Conservation (phyloP, 352 stramenopile species). For the Pythium grandisporangium region DNA sequence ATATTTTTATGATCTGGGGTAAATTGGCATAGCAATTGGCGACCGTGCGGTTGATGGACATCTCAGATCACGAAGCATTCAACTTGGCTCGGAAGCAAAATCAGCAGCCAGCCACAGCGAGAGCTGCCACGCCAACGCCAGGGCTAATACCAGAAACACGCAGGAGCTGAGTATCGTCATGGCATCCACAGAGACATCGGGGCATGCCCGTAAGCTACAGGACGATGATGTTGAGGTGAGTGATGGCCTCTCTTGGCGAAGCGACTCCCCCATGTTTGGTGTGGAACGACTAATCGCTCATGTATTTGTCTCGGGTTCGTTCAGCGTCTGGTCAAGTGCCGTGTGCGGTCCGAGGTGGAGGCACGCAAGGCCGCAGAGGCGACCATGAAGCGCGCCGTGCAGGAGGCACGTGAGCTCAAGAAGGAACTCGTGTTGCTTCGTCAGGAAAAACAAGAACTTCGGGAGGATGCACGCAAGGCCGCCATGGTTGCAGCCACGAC, state of each 20-base stretch:
- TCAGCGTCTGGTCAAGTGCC: conserved; percentile 70
- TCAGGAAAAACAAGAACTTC: conserved; percentile 61
- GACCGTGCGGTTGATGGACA: too few relatives aligned
- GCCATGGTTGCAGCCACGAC: conserved; percentile 9
- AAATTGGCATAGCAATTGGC: too few relatives aligned
- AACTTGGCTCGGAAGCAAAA: too few relatives aligned
- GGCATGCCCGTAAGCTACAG: conserved; percentile 42
- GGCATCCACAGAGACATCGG: too few relatives aligned
- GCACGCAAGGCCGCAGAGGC: conserved; percentile 57
- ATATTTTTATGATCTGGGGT: too few relatives aligned
- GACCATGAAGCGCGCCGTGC: conserved; percentile 67
- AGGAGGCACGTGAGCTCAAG: conserved; percentile 64
- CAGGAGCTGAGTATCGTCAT: too few relatives aligned
- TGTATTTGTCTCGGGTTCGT: not conserved
- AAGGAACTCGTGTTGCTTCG: conserved; percentile 67
- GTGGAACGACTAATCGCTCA: not conserved
- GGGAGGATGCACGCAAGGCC: conserved; percentile 9
- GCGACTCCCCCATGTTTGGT: not conserved
- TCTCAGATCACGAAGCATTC: too few relatives aligned
- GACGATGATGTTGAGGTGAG: conserved; percentile 51
- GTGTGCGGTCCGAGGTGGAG: conserved; percentile 62
- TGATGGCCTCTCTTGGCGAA: not conserved
- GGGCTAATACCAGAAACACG: too few relatives aligned
- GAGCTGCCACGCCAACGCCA: too few relatives aligned
- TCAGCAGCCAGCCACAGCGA: too few relatives aligned